These are phyloP conservation scores for Kalmusia sp. DNA, from an alignment of 2,329 filamentous ascomycete genomes.

Conservation along the genomic window DNA sequence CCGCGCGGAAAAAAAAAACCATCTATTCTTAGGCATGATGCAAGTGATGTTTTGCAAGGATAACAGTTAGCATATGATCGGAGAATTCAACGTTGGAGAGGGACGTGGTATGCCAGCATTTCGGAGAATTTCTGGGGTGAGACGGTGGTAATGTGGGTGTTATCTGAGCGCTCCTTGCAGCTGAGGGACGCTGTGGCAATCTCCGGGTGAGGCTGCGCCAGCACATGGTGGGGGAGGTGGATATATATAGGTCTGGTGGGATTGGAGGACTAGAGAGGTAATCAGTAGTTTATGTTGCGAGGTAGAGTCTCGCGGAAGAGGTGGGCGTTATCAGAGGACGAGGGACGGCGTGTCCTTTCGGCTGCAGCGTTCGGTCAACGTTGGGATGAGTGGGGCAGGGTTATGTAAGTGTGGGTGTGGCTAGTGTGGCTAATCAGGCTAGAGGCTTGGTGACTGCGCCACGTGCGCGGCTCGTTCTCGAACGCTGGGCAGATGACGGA, in stretches of 20 bases:
- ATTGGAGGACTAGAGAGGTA: neutral
- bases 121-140: conserved; percentile 3
- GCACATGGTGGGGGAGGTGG: neutral
- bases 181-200: conserved; percentile 5
- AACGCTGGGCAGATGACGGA: conserved; percentile 9
- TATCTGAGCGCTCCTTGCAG: neutral
- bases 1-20: neutral
- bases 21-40: neutral
- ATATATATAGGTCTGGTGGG: too few species aligned
- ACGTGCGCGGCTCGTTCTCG: conserved; percentile 6
- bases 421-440: conserved; percentile 2
- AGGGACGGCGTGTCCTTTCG: neutral
- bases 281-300: neutral
- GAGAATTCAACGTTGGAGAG: neutral
- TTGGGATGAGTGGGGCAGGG: neutral
- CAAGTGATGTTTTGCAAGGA: neutral
- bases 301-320: neutral
- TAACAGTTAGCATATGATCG: neutral
- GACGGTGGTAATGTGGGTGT: neutral
- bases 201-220: conserved; percentile 2
- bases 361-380: neutral
- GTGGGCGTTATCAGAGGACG: neutral
- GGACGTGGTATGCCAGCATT: neutral
- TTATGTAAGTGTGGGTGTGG: neutral
- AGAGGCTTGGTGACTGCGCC: conserved; percentile 11